Conservation (phyloP, 1,139 yeast genomes). For the Scheffersomyces segobiensis region DNA sequence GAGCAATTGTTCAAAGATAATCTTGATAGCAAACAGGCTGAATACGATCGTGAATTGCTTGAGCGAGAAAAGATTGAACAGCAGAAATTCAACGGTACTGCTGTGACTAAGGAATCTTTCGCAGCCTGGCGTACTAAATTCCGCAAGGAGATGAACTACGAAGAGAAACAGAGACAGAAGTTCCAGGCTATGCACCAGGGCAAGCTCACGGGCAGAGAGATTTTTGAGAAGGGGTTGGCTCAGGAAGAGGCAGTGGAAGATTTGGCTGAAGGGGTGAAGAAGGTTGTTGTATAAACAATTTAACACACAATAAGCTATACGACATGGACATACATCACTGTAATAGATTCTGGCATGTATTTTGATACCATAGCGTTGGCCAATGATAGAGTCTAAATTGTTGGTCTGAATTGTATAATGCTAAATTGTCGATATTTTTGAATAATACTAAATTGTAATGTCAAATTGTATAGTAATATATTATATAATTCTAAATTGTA, state of each 20-base stretch:
- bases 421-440: too few relatives aligned
- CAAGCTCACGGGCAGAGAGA: conserved; percentile 81
- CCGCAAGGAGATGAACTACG: conserved; percentile 58
- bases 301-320: neutral
- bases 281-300: conserved; percentile 14
- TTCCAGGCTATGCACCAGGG: conserved; percentile 65
- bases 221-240: conserved; percentile 86
- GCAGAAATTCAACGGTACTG: conserved; percentile 80
- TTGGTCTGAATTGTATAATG: too few relatives aligned
- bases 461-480: too few relatives aligned
- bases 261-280: conserved; percentile 21
- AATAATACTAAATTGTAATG: too few relatives aligned
- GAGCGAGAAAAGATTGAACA: conserved; percentile 65
- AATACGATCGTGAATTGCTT: conserved; percentile 56
- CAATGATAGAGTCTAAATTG: too few relatives aligned
- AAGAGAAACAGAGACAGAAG: conserved; percentile 50
- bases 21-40: conserved; percentile 54
- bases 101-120: conserved; percentile 74
- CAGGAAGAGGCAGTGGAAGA: conserved; percentile 53
- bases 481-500: too few relatives aligned
- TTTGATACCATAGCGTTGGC: too few relatives aligned
- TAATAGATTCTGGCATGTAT: too few relatives aligned
- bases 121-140: conserved; percentile 68
- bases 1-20: conserved; percentile 64
- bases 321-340: neutral